Base-by-base conservation (phyloP, 1,284 basidiomycete genomes). In the Amylostereum areolatum region DNA sequence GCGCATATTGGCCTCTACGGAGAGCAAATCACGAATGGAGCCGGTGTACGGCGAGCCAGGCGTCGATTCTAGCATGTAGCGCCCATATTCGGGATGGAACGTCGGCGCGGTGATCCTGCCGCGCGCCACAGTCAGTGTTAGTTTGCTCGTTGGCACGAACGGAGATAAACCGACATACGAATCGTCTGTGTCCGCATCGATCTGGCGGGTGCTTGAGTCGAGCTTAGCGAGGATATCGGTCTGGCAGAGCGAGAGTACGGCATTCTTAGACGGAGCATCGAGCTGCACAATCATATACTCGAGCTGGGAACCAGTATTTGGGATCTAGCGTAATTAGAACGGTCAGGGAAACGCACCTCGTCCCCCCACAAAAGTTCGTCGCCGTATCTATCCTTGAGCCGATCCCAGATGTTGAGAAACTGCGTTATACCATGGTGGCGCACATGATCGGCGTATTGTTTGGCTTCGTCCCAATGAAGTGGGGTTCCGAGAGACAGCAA, bases 281-380 rank as follows among this genome's bases (percentile, higher is more conserved):
- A 97, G 88, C 3, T 84, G 77, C 49, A 97, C 78, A 55, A 99
- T 90, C 83, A 99, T 92, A 67, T 98, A 98, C 66, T 99, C 97
- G 62, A 99, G 79, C 94, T 95, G 57, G 45, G 31, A 37, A 42
- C 58, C 41, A 43, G 45, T 37, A 30, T n/a, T 43, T 43, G 41
- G 45, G 46, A 12, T 36, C n/a, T n/a, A 5, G 10, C 7, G 11
- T 3, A 31, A 31, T 39, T 46, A 41, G 53, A 55, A 18, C 18
- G 56, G 25, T 25, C 35, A 10, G 5, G 33, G 42, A 18, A 53
- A 46, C 32, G 43, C 61, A 94, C 94, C 84, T 99, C 97, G 63
- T 99, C 97, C 30, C 97, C 97, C 97, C 97, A 99, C n/a, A 97
- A 79, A 44, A 99, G 72, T 53, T 89, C 86, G 62, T 99, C 95